phyloP scores from a whole-genome alignment of 139 green algal species.

The Pleodorina starrii region DNA sequence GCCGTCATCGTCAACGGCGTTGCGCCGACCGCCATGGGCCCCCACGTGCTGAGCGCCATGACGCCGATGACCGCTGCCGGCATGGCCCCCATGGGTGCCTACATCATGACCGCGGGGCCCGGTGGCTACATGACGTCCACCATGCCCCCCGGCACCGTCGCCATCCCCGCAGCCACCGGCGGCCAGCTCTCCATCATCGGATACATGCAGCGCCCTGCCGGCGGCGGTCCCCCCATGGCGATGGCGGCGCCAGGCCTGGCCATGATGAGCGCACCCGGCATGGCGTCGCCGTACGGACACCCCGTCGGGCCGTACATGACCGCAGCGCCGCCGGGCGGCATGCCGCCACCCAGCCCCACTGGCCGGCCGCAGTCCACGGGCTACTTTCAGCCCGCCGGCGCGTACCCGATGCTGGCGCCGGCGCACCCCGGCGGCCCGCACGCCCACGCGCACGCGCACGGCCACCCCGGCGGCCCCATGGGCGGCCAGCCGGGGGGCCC shows the following conservation, averaged over 20 bases:
- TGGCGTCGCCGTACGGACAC: slow-evolving; percentile 26
- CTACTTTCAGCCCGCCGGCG: slow-evolving; percentile 32
- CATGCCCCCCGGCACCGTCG: slow-evolving; percentile 24
- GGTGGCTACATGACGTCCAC: slow-evolving; percentile 32
- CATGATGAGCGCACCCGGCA: slow-evolving; percentile 36
- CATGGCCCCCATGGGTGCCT: slow-evolving; percentile 8
- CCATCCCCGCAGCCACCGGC: not conserved
- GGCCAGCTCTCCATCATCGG: slow-evolving; percentile 42
- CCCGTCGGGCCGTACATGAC: slow-evolving; percentile 11
- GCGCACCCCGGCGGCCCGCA: slow-evolving; percentile 7
- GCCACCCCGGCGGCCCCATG: slow-evolving; percentile 21
- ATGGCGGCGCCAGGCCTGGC: not conserved
- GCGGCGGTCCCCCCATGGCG: slow-evolving; percentile 3
- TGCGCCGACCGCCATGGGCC: not conserved
- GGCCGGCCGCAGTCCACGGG: slow-evolving; percentile 1
- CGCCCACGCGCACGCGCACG: slow-evolving; percentile 1
- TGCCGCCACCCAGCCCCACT: slow-evolving; percentile 46
- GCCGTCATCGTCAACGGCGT: slow-evolving; percentile 12
- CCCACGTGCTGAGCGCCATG: slow-evolving; percentile 17
- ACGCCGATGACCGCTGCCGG: not conserved
- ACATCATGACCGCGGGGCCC: not conserved
- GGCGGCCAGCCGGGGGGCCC: not conserved
- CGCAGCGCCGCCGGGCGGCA: not conserved
- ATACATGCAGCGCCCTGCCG: slow-evolving; percentile 5
- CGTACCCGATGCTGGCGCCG: slow-evolving; percentile 22